phyloP scores from a whole-genome alignment of 495 filamentous ascomycete genomes.

The Pyrenula massariospora region DNA sequence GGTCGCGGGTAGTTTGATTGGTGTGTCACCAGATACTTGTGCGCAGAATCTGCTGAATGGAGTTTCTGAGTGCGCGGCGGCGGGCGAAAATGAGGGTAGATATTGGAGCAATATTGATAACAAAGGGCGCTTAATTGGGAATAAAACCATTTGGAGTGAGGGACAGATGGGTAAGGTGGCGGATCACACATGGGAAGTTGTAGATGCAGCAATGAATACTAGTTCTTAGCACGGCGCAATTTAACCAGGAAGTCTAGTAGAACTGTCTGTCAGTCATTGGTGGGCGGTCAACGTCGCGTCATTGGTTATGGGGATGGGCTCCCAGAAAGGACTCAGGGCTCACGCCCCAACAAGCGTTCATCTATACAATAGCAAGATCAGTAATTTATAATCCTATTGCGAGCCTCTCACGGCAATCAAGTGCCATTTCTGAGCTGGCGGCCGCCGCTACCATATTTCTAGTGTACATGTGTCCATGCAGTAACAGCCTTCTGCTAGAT shows the following conservation, averaged over 20 bases:
- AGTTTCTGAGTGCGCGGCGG: background rate
- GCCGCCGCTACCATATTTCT: no score
- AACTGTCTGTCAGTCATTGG: no score
- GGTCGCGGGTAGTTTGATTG: background rate
- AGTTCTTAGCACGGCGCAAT: background rate
- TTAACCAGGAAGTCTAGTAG: background rate
- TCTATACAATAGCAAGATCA: no score
- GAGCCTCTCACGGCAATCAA: no score
- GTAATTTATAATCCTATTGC: no score
- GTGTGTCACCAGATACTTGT: slow-evolving; percentile 4
- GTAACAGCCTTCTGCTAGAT: no score
- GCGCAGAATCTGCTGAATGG: slow-evolving; percentile 8
- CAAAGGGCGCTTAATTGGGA: slow-evolving; percentile 6
- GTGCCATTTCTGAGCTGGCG: no score
- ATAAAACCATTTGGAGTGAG: slow-evolving; percentile 8
- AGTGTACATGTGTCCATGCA: no score
- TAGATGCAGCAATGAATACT: background rate
- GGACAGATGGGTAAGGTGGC: slow-evolving; percentile 4
- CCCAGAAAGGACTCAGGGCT: no score
- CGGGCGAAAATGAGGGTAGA: slow-evolving; percentile 3
- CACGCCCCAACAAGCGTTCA: no score
- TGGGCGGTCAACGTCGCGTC: no score
- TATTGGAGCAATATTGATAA: slow-evolving; percentile 12
- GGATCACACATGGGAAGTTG: background rate
- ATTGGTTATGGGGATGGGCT: no score